Base-by-base conservation (phyloP, 345 rosid genomes). In the Brassica cretica region DNA sequence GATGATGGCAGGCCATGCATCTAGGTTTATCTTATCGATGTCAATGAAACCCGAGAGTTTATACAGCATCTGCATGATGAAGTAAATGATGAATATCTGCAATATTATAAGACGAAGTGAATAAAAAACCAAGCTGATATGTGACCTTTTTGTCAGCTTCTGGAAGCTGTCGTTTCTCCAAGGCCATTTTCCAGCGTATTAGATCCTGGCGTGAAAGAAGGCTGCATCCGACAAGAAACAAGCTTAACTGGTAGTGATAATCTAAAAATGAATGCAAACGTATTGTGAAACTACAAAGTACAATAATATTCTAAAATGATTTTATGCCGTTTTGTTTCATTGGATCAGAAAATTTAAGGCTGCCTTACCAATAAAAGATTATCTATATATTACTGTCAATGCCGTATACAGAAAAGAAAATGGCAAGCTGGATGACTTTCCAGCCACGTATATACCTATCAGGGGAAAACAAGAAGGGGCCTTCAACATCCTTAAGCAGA, bases 181-280 rank as follows among this genome's bases (percentile, higher is more conserved):
- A 82, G 70, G 93, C 94, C 98, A 93, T 93, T 88, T 93, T 95
- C 99, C 99, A 95, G 81, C 92, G 89, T 14, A 95, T 89, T 75
- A 95, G 97, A 82, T 93, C 96, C 85, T 95, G 99, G 37, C 98
- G 96, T 18, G 99, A 91, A 68, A 93, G 84, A 82, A 97, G 93
- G 72, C 99, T 95, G 86, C 72, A 18, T 24, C 29, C 1, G 73
- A 70, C 46, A 56, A 65, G 55, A 68, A 69, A 27, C n/a, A 78
- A 72, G 24, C 32, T 32, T 60, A 72, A 66, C 56, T 64, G 3
- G 56, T 53, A 39, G 41, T 64, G 10, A 39, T 55, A 64, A 33
- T 51, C 68, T 53, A 70, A 41, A 64, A 33, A 55, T 35, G 64
- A 75, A 64, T 41, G 61, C n/a, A 41, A 51, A 68, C 2, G n/a